These are phyloP conservation scores for Penicillium sp. DNA, from an alignment of 2,329 filamentous ascomycete genomes.

Conservation along the genomic window DNA sequence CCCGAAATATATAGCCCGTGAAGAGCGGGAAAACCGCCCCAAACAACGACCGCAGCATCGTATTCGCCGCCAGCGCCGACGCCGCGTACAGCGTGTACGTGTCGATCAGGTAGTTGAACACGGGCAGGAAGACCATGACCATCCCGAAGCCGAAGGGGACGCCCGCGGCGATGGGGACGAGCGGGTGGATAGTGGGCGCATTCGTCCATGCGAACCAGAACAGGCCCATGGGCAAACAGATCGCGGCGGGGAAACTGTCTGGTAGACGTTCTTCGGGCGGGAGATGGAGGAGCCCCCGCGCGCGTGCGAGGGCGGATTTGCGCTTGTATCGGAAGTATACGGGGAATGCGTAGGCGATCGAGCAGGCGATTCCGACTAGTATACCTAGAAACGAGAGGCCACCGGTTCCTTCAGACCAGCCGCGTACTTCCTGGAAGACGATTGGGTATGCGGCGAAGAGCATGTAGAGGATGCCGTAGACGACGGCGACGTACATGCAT, in stretches of 20 bases:
- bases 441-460: not conserved
- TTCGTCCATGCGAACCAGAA: constrained; percentile 5
- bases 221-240: not conserved
- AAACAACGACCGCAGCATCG: not conserved
- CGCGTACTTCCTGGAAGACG: not conserved
- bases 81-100: not conserved
- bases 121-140: not conserved
- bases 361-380: not conserved
- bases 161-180: not conserved
- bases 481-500: too few species aligned
- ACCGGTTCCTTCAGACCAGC: not conserved
- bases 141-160: not conserved
- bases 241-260: not conserved
- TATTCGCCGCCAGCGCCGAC: not conserved
- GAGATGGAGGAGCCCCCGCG: too few species aligned
- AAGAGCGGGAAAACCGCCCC: not conserved
- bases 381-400: not conserved
- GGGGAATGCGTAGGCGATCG: not conserved
- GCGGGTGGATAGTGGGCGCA: not conserved
- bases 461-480: too few species aligned
- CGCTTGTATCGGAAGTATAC: not conserved
- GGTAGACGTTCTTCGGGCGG: not conserved
- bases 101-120: not conserved
- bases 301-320: too few species aligned
- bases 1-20: not conserved